Evolutionary conservation across 768 basidiomycete genomes (phyloP).

Genomic region (Vararia minispora): DNA sequence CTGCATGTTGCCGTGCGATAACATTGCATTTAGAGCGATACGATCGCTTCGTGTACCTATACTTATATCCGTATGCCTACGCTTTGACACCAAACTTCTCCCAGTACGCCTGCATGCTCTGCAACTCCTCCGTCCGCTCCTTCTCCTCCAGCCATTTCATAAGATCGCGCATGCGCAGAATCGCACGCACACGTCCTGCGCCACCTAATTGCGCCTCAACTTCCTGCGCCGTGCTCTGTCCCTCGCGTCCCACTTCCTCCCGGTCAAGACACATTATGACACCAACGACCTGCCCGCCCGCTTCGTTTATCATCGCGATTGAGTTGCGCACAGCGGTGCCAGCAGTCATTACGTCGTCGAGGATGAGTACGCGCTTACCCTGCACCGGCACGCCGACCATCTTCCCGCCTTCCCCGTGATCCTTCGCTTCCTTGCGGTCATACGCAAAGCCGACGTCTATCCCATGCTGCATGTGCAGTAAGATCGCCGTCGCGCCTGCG

Average conservation of each 20-base stretch:
- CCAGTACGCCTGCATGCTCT: conserved; percentile 69
- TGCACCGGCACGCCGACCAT: conserved; percentile 81
- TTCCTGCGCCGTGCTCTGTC: conserved; percentile 70
- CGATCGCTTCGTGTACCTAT: too few relatives aligned
- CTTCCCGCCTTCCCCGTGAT: conserved; percentile 90
- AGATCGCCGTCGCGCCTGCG: conserved; percentile 72
- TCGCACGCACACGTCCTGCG: conserved; percentile 59
- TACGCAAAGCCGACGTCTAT: conserved; percentile 76
- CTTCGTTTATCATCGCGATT: conserved; percentile 55
- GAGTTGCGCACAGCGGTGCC: conserved; percentile 83
- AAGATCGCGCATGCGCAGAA: conserved; percentile 78
- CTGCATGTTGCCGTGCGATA: too few relatives aligned
- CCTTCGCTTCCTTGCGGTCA: conserved; percentile 92
- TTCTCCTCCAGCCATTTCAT: conserved; percentile 73
- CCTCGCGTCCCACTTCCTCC: conserved; percentile 71
- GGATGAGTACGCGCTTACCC: conserved; percentile 73
- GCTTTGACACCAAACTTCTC: conserved; percentile 56
- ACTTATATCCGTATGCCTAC: too few relatives aligned
- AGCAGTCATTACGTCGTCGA: conserved; percentile 95
- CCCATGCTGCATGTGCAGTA: conserved; percentile 54
- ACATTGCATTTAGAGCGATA: too few relatives aligned
- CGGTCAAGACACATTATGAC: conserved; percentile 82
- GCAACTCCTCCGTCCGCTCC: conserved; percentile 51
- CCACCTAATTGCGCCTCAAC: conserved; percentile 65
- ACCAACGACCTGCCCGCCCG: conserved; percentile 78